Evolutionary conservation across 441 rosid genomes (phyloP).

Genomic region (Melastoma candidum): DNA sequence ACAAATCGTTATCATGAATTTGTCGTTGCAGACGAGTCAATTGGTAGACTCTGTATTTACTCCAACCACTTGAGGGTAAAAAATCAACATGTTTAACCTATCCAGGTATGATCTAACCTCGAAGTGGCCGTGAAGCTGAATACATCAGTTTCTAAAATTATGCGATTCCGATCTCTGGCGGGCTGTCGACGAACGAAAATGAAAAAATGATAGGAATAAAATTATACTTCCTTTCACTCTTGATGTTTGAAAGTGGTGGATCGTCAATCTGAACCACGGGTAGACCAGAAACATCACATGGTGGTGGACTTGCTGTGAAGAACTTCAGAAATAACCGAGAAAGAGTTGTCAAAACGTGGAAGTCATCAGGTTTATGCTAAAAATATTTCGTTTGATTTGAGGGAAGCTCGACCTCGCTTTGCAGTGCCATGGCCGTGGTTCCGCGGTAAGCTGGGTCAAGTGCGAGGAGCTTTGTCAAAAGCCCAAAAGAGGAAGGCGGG

Average conservation of each 20-base stretch:
- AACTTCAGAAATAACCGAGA: slow-evolving; percentile 27
- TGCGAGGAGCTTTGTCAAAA: slow-evolving; percentile 49
- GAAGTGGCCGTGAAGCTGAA: too few species aligned
- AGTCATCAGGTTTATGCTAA: background rate
- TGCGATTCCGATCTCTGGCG: too few species aligned
- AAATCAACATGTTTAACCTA: too few species aligned
- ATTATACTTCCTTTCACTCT: slow-evolving; percentile 29
- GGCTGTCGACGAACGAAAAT: background rate
- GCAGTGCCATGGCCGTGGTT: slow-evolving; percentile 61
- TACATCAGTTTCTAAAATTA: too few species aligned
- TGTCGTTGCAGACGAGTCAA: too few species aligned
- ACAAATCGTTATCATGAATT: too few species aligned
- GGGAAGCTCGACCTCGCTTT: slow-evolving; percentile 38
- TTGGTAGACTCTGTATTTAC: too few species aligned
- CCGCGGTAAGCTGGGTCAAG: slow-evolving; percentile 69
- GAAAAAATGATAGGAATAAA: background rate
- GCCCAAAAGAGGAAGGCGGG: slow-evolving; percentile 39
- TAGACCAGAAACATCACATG: slow-evolving; percentile 39
- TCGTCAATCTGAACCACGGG: slow-evolving; percentile 33
- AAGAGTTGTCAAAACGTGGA: background rate
- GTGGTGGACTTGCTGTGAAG: slow-evolving; percentile 48
- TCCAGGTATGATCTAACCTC: too few species aligned
- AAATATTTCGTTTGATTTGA: background rate
- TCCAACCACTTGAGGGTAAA: too few species aligned
- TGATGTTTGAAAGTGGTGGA: slow-evolving; percentile 21